Percentiles rank a stretch among this genome's conserved stretches.
These are phyloP conservation scores for Blastocystis sp. DNA, from an alignment of 352 stramenopile species.

Conservation along the genomic window DNA sequence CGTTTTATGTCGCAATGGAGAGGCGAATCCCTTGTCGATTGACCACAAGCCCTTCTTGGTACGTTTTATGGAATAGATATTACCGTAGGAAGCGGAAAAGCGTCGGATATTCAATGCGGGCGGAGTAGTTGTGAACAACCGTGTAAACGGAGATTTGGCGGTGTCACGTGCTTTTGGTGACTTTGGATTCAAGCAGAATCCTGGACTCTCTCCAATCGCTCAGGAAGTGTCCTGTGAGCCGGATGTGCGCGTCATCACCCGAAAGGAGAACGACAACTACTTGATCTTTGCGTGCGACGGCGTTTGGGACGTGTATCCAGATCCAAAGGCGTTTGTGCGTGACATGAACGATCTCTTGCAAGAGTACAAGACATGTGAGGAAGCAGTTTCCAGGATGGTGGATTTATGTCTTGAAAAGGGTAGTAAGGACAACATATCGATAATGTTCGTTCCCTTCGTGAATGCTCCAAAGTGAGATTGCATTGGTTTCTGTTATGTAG, in stretches of 20 bases:
- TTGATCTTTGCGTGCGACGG: slow-evolving; percentile 79
- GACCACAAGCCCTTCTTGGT: slow-evolving; percentile 79
- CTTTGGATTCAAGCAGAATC: slow-evolving; percentile 62
- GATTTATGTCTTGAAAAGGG: slow-evolving; percentile 61
- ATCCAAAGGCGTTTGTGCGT: slow-evolving; percentile 63
- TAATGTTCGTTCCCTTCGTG: slow-evolving; percentile 61
- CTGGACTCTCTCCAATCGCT: slow-evolving; percentile 39
- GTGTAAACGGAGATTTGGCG: slow-evolving; percentile 65
- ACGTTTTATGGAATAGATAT: neutral
- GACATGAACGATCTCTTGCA: slow-evolving; percentile 67
- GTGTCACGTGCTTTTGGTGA: slow-evolving; percentile 59
- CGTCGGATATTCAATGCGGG: slow-evolving; percentile 60
- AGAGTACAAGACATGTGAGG: slow-evolving; percentile 2
- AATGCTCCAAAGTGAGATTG: slow-evolving; percentile 44
- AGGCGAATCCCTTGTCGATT: slow-evolving; percentile 68
- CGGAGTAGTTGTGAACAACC: slow-evolving; percentile 59
- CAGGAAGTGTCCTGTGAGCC: slow-evolving; percentile 74
- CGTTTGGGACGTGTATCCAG: slow-evolving; percentile 82
- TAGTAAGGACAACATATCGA: slow-evolving; percentile 64
- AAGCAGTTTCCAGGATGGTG: slow-evolving; percentile 43
- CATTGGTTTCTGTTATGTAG: neutral
- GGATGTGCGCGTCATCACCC: slow-evolving; percentile 71
- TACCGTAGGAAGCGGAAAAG: slow-evolving; percentile 58
- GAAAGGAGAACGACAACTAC: slow-evolving; percentile 73
- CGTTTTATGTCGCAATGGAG: slow-evolving; percentile 55